Percentiles rank a stretch among this genome's conserved stretches.
Evolutionary conservation across 2,329 filamentous ascomycete species (phyloP).

Genomic region (Colletotrichum sp.): DNA sequence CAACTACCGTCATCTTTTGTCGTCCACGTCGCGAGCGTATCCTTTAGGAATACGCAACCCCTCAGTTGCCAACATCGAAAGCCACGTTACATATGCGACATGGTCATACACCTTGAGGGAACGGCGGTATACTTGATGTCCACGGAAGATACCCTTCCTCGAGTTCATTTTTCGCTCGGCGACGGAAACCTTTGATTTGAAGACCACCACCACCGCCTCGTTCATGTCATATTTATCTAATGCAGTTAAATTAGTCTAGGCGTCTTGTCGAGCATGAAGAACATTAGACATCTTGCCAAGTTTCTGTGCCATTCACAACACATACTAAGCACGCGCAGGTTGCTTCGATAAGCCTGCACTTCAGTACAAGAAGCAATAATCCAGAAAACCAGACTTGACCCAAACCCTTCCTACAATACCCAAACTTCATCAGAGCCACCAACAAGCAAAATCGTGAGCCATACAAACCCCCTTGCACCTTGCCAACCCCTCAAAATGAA

Average conservation of each 20-base stretch:
- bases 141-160: neutral
- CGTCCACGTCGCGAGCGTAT: neutral
- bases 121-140: neutral
- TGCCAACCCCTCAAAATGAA: neutral
- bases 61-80: neutral
- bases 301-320: neutral
- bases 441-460: neutral
- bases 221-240: neutral
- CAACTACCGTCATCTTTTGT: neutral
- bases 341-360: neutral
- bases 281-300: neutral
- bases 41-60: neutral
- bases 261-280: neutral
- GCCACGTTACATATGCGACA: neutral
- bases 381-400: neutral
- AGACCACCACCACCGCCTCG: no score
- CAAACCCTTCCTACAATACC: neutral
- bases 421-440: neutral
- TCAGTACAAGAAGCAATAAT: neutral
- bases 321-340: neutral
- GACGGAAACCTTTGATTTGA: neutral
- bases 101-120: neutral
- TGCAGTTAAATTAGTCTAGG: neutral
- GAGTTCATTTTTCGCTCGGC: neutral
- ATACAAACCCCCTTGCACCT: neutral